Percentiles rank a stretch among this genome's conserved stretches.
Conservation (phyloP, 768 basidiomycete genomes). For the Termitomyces sp. region DNA sequence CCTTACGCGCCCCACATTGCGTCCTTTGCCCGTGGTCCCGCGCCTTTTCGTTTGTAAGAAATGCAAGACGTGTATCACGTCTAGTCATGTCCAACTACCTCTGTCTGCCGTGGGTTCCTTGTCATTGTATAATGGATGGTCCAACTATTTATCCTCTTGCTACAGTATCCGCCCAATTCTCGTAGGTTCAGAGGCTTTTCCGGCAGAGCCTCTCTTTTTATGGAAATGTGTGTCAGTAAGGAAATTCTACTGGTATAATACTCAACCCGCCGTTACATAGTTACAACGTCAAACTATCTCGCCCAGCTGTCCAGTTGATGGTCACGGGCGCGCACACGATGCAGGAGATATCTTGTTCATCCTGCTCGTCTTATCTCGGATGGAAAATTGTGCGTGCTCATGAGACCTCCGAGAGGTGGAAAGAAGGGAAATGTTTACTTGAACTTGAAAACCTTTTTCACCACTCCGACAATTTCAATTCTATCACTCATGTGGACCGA, state of each 20-base stretch:
- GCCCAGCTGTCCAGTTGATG: slow-evolving; percentile 52
- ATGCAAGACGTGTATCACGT: slow-evolving; percentile 40
- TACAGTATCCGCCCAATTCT: slow-evolving; percentile 37
- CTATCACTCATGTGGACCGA: slow-evolving; percentile 16
- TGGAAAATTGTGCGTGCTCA: slow-evolving; percentile 59
- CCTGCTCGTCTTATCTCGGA: slow-evolving; percentile 49
- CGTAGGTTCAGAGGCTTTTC: slow-evolving; percentile 49
- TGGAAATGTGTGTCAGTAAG: slow-evolving; percentile 37
- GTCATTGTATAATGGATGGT: neutral
- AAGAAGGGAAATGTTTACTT: slow-evolving; percentile 53
- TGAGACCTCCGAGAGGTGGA: slow-evolving; percentile 55
- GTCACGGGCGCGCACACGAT: slow-evolving; percentile 58
- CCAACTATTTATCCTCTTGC: neutral
- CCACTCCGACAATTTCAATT: slow-evolving; percentile 15
- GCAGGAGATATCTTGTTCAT: slow-evolving; percentile 47
- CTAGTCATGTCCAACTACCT: slow-evolving; percentile 35
- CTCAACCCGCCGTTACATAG: slow-evolving; percentile 20
- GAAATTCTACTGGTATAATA: neutral
- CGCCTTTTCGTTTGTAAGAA: slow-evolving; percentile 38
- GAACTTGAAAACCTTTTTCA: slow-evolving; percentile 45
- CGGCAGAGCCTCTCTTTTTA: slow-evolving; percentile 56
- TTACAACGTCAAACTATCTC: slow-evolving; percentile 39
- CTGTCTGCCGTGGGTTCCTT: slow-evolving; percentile 29
- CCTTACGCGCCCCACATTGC: slow-evolving; percentile 21
- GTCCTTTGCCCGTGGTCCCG: slow-evolving; percentile 47